Base-by-base conservation (phyloP, 2,329 filamentous ascomycete genomes). In the Parastagonospora nodorum region DNA sequence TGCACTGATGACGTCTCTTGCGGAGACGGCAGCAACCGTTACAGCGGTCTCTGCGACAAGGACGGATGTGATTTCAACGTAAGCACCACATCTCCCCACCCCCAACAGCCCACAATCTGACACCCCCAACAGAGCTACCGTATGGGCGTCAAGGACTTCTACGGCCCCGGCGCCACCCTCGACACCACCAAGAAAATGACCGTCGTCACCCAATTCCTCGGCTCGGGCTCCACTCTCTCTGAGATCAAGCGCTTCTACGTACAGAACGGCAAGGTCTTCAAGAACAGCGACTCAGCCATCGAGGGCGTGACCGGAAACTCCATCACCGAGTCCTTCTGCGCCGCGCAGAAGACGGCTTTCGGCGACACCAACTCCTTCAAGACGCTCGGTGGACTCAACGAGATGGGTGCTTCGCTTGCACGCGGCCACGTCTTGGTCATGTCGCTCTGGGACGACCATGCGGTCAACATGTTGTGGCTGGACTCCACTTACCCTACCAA, bases 401-500 rank as follows among this genome's bases (percentile, higher is more conserved):
- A 72, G 36, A 84, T 88, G 79, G 78, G 79, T 55, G 67, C 75
- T 1, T 84, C 83, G 19, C 73, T 88, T 35, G 67, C 71, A 5
- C 61, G 78, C 29, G 84, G 84, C 31, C 85, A 88, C 82, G 85
- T 87, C 32, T 78, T 88, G 11, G 84, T 87, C 59, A 79, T 88
- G 78, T 80, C 77, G 19, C 74, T 86, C 51, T 83, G 80, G 80
- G 84, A 88, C 66, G 87, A 89, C 75, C 82, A 88, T 74, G 73
- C 82, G 52, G 75, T 82, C 65, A 81, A 87, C 75, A 90, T 90
- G 87, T 81, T 88, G 64, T 90, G 88, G 88, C 82, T 91, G 63
- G 88, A 90, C 77, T 83, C 82, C 53, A 82, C 77, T 68, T 88
- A 82, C 77, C 86, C 87, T 42, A 76, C 77, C 53, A 65, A 70